Evolutionary conservation across 2,329 filamentous ascomycete genomes (phyloP), one percentile per base, ranked within the genome.

Genomic region (Penicillium sp.): DNA sequence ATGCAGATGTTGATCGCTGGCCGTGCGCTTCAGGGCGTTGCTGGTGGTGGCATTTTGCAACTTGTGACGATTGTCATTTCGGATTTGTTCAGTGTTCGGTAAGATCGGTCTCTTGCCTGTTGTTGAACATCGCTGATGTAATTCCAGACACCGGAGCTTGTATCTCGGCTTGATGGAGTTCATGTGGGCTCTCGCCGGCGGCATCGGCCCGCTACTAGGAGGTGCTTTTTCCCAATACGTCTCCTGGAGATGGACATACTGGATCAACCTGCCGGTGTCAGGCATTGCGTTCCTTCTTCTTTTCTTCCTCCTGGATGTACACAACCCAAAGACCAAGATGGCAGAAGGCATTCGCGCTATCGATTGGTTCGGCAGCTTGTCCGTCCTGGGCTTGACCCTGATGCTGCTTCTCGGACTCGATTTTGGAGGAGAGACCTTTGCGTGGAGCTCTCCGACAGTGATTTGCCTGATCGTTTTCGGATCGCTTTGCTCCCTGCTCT

Each of bases 381-480:
- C 77, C 1, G 76, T 82, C 54, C 66, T 81, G 0, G 78, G 71
- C 8, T 71, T 79, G 31, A 79, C 77, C 0, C 60, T 81, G 16
- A 77, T 81, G 73, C 61, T 82, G 1, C 70, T 82, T 0, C 71
- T 82, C 0, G 79, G 79, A 0, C 69, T 82, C 4, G 74, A 82
- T 54, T 81, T 82, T 50, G 80, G 80, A 5, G 80, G 80, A 16
- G 73, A 71, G 3, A 69, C 75, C 0, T 80, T 79, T 46, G 73
- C 80, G 0, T 84, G 81, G 81, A 69, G 69, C 51, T 81, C 77
- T 1, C 69, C 78, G 0, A 81, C 79, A 47, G 78, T 83, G 10
- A 80, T 83, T 39, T 79, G 77, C 36, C 64, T 84, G 5, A 74
- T 83, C 10, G 70, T 82, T 0, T 76, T 82, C 41, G 80, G 81